These are phyloP conservation scores for Gonapodya sp. DNA, from an alignment of 192 early-diverging fungal genomes.

Conservation along the genomic window DNA sequence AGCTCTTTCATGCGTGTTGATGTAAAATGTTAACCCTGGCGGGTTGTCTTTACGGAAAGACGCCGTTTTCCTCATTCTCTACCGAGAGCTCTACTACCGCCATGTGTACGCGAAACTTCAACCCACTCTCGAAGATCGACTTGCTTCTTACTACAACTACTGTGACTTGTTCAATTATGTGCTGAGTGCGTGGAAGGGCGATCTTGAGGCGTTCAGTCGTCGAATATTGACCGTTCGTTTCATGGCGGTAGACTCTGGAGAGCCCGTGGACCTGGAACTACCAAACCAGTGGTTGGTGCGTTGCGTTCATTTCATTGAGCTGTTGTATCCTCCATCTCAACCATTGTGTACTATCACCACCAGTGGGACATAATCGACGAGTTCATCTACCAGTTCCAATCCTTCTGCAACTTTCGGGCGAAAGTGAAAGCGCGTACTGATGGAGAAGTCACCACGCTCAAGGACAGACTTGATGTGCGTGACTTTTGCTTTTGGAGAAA, in stretches of 20 bases:
- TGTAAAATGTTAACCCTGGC: too few relatives aligned
- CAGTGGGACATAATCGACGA: conserved; percentile 97
- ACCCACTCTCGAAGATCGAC: conserved; percentile 79
- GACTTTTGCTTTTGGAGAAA: background rate
- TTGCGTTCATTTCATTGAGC: background rate
- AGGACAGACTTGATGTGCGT: conserved; percentile 59
- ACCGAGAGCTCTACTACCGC: conserved; percentile 93
- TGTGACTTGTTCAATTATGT: conserved; percentile 96
- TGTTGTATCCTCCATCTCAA: background rate
- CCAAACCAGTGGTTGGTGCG: conserved; percentile 85
- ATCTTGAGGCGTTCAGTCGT: background rate
- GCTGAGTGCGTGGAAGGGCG: conserved; percentile 48
- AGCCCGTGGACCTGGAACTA: conserved; percentile 82
- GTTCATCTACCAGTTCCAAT: conserved; percentile 99
- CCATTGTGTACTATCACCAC: background rate
- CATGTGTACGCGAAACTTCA: conserved; percentile 90
- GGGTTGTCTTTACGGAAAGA: conserved; percentile 45
- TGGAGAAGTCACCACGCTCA: conserved; percentile 70
- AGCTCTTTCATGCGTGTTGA: too few relatives aligned
- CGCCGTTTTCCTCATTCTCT: conserved; percentile 81
- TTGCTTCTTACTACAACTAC: conserved; percentile 93
- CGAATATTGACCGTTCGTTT: background rate
- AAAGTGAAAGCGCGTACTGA: conserved; percentile 68
- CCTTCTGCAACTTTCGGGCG: conserved; percentile 90
- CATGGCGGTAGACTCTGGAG: conserved; percentile 36